Percentiles rank a stretch among this genome's conserved stretches.
These are phyloP conservation scores for Dacryopinax spathularia DNA, from an alignment of 768 basidiomycete genomes.

Conservation along the genomic window DNA sequence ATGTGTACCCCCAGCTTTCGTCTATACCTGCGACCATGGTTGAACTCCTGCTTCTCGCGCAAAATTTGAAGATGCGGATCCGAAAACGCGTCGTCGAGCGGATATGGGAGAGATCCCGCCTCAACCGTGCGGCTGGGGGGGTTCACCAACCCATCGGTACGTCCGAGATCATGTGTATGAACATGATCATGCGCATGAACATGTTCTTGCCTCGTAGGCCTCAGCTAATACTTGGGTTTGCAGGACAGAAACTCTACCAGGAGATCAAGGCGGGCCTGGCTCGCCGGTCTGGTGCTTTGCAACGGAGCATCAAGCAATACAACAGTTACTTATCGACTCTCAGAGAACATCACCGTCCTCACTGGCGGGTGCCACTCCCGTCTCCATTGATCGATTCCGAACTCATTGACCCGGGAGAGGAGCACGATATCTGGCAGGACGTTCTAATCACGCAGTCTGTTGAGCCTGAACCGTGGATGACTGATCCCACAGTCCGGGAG, in stretches of 20 bases:
- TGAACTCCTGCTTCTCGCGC: not conserved
- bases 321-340: not conserved
- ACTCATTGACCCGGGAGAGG: not conserved
- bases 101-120: not conserved
- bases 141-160: not conserved
- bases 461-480: not conserved
- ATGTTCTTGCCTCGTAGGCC: no score
- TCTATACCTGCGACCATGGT: not conserved
- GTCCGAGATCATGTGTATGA: not conserved
- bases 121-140: not conserved
- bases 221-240: no score
- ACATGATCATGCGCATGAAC: not conserved
- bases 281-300: not conserved
- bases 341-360: not conserved
- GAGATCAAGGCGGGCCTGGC: not conserved
- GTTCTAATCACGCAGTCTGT: not conserved
- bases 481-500: not conserved
- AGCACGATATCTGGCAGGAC: slow-evolving; percentile 2
- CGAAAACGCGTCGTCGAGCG: not conserved
- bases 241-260: not conserved
- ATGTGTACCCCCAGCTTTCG: not conserved
- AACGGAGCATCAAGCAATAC: not conserved
- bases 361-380: not conserved
- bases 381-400: not conserved
- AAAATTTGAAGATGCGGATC: not conserved